Base-by-base conservation (phyloP, 345 rosid species). In the Euclidium syriacum region DNA sequence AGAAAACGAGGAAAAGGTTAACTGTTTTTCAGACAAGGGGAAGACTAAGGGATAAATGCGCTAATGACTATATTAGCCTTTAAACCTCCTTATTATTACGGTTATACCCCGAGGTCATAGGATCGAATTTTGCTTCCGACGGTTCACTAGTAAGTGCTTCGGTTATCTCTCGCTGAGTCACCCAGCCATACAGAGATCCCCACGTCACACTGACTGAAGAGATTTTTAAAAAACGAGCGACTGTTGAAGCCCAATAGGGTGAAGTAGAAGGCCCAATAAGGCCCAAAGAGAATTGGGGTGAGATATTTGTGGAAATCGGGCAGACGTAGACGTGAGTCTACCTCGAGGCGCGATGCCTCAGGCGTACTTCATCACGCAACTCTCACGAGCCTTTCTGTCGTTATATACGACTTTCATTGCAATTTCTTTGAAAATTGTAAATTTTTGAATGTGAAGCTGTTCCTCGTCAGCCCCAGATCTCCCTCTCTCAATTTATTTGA, bases 281-380 rank as follows among this genome's bases (percentile, higher is more conserved):
- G 74, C 73, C 56, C 73, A 52, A 23, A 10, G 1, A 34, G 24
- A 4, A 44, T 12, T 4, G 46, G 17, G 50, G 22, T 29, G 29
- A 85, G 81, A 77, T 81, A 71, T 81, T 68, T 76, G 67, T 49
- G 38, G 70, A 42, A 58, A 40, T 6, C 12, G 10, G 25, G 68
- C 68, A 39, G 82, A 72, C 77, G 78, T 34, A 5, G 87, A 71
- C 90, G 72, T 43, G 90, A 65, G 95, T 42, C 75, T 23, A 77
- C 46, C 88, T 65, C 78, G 77, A 76, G 95, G 83, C 76, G 62
- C 61, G 59, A 57, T 67, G 68, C 59, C 49, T 41, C 62, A 14
- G 48, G 66, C 91, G 73, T 73, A 67, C 73, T 46, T 70, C 19
- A 60, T 81, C 90, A 86, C 95, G 97, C 95, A 80, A 75, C 65